A percentile compares a stretch with the other conserved stretches of the same genome.
phyloP scores from a whole-genome alignment of 371 early-diverging fungal genomes.

The Mortierella sp. region DNA sequence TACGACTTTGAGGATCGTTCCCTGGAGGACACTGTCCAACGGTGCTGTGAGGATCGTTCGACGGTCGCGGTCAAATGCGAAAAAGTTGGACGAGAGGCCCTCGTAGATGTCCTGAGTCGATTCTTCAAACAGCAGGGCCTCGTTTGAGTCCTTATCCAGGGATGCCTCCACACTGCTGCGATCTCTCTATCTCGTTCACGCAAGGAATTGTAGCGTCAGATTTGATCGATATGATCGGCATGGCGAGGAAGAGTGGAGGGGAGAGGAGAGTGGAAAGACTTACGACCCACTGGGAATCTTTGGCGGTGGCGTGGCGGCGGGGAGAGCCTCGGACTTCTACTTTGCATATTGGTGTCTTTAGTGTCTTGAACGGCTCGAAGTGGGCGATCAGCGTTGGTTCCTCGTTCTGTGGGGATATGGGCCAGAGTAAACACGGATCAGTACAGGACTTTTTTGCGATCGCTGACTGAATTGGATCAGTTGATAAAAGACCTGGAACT shows the following conservation, averaged over 20 bases:
- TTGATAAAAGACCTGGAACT: neutral
- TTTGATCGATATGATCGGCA: neutral
- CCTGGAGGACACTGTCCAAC: conserved; percentile 67
- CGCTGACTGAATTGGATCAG: too few species aligned
- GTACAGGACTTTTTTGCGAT: neutral
- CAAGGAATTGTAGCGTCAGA: neutral
- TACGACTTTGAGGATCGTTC: conserved; percentile 64
- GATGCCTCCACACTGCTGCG: conserved; percentile 50
- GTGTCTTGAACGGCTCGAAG: conserved; percentile 53
- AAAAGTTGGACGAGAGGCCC: conserved; percentile 77
- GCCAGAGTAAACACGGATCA: neutral
- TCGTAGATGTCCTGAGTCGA: conserved; percentile 66
- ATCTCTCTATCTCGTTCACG: conserved; percentile 25
- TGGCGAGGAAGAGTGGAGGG: neutral
- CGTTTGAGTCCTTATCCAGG: conserved; percentile 63
- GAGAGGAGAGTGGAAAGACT: neutral
- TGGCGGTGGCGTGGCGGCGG: conserved; percentile 63
- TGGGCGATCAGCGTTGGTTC: conserved; percentile 64
- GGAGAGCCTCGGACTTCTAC: conserved; percentile 65
- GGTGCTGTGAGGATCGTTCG: conserved; percentile 67
- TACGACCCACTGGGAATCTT: conserved; percentile 76
- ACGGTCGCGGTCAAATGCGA: conserved; percentile 56
- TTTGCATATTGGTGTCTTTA: conserved; percentile 49
- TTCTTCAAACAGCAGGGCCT: conserved; percentile 67
- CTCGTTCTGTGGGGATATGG: conserved; percentile 46